These are phyloP conservation scores for Ciborinia camelliae DNA, from an alignment of 2,329 filamentous ascomycete species.

Conservation along the genomic window DNA sequence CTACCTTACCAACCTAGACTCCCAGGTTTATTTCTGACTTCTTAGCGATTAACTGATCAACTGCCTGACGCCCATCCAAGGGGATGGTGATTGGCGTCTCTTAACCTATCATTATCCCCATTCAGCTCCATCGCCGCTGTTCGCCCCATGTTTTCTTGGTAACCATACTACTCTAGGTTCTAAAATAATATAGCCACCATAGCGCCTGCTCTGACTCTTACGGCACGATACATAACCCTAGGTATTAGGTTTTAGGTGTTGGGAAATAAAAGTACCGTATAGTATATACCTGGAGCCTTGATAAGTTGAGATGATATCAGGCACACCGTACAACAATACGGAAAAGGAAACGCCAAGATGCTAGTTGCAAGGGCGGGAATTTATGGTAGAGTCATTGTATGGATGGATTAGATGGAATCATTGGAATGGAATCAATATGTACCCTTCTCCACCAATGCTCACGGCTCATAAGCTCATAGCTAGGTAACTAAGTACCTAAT, in stretches of 20 bases:
- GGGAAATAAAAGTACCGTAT: not conserved
- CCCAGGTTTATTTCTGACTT: not conserved
- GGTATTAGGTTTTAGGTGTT: not conserved
- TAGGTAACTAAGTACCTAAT: not conserved
- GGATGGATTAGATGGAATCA: not conserved
- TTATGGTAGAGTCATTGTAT: constrained; percentile 3
- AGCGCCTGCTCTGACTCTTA: constrained; percentile 11
- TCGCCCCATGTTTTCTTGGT: constrained; percentile 10
- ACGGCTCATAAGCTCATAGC: too few relatives aligned
- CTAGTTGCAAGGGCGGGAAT: not conserved
- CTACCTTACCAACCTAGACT: too few relatives aligned
- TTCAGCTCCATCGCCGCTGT: constrained; percentile 5
- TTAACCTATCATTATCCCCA: constrained; percentile 11
- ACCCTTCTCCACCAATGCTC: too few relatives aligned
- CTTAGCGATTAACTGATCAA: not conserved
- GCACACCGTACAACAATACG: not conserved
- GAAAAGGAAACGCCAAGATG: not conserved
- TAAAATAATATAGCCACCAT: constrained; percentile 11
- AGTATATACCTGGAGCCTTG: constrained; percentile 2
- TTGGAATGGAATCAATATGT: too few relatives aligned
- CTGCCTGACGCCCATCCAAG: not conserved
- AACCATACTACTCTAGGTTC: not conserved
- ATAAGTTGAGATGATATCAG: not conserved
- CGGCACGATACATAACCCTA: not conserved
- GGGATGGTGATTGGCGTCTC: not conserved